These are phyloP conservation scores for Fusarium albidum DNA, from an alignment of 2,329 filamentous ascomycete species.

Conservation along the genomic window DNA sequence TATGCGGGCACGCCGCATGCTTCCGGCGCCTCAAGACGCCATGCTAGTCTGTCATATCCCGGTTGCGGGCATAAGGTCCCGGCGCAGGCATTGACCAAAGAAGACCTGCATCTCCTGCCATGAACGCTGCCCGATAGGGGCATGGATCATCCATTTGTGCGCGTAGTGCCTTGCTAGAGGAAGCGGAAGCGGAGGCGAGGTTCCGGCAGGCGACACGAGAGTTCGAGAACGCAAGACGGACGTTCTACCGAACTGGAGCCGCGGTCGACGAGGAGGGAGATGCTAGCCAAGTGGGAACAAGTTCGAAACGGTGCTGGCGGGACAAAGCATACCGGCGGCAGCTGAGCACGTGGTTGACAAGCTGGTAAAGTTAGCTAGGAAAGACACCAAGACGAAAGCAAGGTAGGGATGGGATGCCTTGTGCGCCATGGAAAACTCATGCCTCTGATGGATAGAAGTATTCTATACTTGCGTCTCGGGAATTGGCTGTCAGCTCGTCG, in stretches of 20 bases:
- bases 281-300: conserved; percentile 29
- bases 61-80: conserved; percentile 43
- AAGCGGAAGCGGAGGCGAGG: conserved; percentile 20
- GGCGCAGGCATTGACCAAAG: conserved; percentile 37
- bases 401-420: conserved; percentile 12
- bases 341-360: conserved; percentile 37
- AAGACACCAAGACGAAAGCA: background rate
- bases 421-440: conserved; percentile 3
- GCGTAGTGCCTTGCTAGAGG: conserved; percentile 17
- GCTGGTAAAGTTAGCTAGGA: conserved; percentile 26
- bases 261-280: conserved; percentile 18
- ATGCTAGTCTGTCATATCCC: conserved; percentile 37
- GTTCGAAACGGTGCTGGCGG: conserved; percentile 32
- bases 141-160: conserved; percentile 38
- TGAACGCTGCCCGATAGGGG: conserved; percentile 44
- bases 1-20: conserved; percentile 48
- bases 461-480: conserved; percentile 15
- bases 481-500: conserved; percentile 9
- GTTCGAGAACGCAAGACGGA: conserved; percentile 24
- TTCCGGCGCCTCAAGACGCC: conserved; percentile 40
- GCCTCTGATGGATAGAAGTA: conserved; percentile 15
- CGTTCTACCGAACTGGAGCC: conserved; percentile 20
- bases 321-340: conserved; percentile 34
- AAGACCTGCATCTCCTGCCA: conserved; percentile 45
- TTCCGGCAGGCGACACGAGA: conserved; percentile 18